Conservation (phyloP, 768 basidiomycete species). For the Fomitopsis pulvina region DNA sequence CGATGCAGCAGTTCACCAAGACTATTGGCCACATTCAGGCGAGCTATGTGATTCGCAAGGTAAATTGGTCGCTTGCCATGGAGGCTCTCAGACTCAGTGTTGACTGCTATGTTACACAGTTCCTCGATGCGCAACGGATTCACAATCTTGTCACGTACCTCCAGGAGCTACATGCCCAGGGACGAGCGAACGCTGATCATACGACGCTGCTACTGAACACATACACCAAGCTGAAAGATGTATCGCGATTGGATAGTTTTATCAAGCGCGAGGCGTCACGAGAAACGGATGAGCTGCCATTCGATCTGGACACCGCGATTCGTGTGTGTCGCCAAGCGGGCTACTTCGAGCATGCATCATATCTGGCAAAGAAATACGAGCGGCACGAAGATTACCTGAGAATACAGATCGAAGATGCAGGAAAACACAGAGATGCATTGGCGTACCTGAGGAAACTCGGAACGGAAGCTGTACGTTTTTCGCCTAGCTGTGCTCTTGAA, state of each 20-base stretch:
- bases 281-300: conserved; percentile 65
- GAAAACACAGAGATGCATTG: conserved; percentile 75
- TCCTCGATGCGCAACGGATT: conserved; percentile 93
- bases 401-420: conserved; percentile 91
- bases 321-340: conserved; percentile 95
- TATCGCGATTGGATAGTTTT: conserved; percentile 81
- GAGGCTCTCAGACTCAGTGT: conserved; percentile 4
- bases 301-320: conserved; percentile 96
- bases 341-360: conserved; percentile 92
- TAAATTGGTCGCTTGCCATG: conserved; percentile 23
- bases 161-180: conserved; percentile 86
- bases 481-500: conserved; percentile 1
- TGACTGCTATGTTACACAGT: conserved; percentile 45
- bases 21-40: conserved; percentile 88
- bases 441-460: conserved; percentile 75
- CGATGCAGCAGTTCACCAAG: conserved; percentile 88
- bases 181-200: conserved; percentile 92
- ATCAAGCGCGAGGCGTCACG: conserved; percentile 79
- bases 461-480: conserved; percentile 62
- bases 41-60: conserved; percentile 97
- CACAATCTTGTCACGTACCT: conserved; percentile 93
- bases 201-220: conserved; percentile 96
- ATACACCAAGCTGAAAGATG: conserved; percentile 95
- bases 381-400: conserved; percentile 89
- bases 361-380: conserved; percentile 87